These are phyloP conservation scores for Mortierella sp. DNA, from an alignment of 371 early-diverging fungal species.

Conservation along the genomic window DNA sequence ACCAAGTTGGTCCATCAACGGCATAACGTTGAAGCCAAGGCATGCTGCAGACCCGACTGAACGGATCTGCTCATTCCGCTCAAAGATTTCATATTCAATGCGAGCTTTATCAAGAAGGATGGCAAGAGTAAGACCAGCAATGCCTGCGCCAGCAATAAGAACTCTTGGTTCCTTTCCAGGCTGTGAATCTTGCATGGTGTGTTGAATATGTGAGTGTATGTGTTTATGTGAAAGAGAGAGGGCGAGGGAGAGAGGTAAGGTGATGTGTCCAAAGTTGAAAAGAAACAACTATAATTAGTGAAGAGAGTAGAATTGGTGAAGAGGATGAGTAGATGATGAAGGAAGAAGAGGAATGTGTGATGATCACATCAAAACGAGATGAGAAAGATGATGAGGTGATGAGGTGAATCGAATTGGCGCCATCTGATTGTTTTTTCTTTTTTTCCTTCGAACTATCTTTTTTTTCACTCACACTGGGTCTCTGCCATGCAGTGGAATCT, in stretches of 20 bases:
- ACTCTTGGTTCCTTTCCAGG: slow-evolving; percentile 18
- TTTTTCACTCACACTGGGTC: not conserved
- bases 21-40: slow-evolving; percentile 33
- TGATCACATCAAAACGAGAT: not conserved
- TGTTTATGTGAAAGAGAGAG: not conserved
- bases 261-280: not conserved
- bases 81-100: slow-evolving; percentile 38
- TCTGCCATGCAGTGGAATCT: not conserved
- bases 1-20: slow-evolving; percentile 34
- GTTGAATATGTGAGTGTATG: not conserved
- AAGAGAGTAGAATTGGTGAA: not conserved
- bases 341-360: not conserved
- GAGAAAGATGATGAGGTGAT: not conserved
- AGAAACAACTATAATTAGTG: not conserved
- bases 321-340: not conserved
- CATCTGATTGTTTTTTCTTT: too few species aligned
- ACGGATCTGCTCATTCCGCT: slow-evolving; percentile 16
- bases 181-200: slow-evolving; percentile 13
- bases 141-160: slow-evolving; percentile 41
- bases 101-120: slow-evolving; percentile 39
- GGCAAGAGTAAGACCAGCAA: slow-evolving; percentile 31
- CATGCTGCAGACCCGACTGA: not conserved
- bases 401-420: too few species aligned
- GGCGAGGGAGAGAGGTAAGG: not conserved
- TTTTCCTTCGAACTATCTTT: not conserved